Evolutionary conservation across 164 flowering plant genomes (phyloP).

Genomic region (Brasenia schreberi): DNA sequence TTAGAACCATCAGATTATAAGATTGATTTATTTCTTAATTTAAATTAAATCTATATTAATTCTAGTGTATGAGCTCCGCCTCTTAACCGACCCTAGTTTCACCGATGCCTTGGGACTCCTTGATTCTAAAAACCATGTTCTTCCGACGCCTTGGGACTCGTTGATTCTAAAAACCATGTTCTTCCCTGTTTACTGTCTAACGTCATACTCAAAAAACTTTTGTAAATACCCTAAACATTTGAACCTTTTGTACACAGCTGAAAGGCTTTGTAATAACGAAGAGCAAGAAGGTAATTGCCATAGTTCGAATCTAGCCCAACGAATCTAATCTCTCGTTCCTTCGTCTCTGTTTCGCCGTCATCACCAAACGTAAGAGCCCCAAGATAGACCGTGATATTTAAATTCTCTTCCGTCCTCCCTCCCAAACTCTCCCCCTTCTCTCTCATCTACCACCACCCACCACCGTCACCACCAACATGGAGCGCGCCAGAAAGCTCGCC

Average conservation of each 20-base stretch:
- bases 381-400: neutral
- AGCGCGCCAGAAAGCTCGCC: constrained; percentile 78
- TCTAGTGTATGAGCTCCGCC: no score
- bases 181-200: no score
- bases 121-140: no score
- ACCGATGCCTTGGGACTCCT: no score
- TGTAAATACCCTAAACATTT: no score
- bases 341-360: neutral
- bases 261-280: neutral
- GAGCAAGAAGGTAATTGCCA: neutral
- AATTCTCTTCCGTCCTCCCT: neutral
- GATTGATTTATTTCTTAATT: no score
- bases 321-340: neutral
- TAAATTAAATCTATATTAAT: no score
- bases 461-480: constrained; percentile 27
- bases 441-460: neutral
- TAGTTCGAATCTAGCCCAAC: neutral
- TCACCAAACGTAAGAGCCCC: neutral
- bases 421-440: neutral
- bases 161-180: no score
- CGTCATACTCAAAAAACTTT: no score
- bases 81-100: no score
- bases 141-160: no score
- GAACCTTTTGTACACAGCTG: neutral
- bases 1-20: no score